Conservation (phyloP, 768 basidiomycete species). For the Saitozyma sp. region DNA sequence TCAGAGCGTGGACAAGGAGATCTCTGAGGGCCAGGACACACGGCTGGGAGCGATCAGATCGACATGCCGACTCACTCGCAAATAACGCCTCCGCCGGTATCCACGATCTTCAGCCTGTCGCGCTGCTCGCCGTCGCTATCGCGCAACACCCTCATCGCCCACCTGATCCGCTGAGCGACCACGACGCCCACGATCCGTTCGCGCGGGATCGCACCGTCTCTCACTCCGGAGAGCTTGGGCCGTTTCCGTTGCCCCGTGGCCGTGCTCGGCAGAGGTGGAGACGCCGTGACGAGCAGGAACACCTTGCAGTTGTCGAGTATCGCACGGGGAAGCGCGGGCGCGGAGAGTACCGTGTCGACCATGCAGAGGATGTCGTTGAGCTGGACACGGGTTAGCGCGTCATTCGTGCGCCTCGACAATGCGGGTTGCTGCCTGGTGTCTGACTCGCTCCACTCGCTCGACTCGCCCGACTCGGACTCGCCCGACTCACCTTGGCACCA, state of each 20-base stretch:
- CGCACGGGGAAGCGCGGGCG: slow-evolving; percentile 38
- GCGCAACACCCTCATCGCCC: slow-evolving; percentile 41
- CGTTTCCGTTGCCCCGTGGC: slow-evolving; percentile 12
- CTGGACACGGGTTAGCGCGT: slow-evolving; percentile 11
- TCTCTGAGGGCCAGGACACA: too few species aligned
- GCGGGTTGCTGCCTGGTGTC: neutral
- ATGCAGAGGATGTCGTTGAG: slow-evolving; percentile 44
- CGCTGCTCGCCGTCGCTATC: slow-evolving; percentile 15
- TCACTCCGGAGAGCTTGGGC: neutral
- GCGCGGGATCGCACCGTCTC: slow-evolving; percentile 5
- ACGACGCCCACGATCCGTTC: slow-evolving; percentile 47
- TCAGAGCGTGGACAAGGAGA: neutral
- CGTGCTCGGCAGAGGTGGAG: slow-evolving; percentile 30
- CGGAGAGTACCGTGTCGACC: slow-evolving; percentile 48
- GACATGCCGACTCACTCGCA: slow-evolving; percentile 41
- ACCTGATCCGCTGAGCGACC: slow-evolving; percentile 47
- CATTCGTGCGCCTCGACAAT: too few species aligned
- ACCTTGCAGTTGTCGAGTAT: slow-evolving; percentile 47
- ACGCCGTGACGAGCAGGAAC: slow-evolving; percentile 46
- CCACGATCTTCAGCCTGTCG: slow-evolving; percentile 13
- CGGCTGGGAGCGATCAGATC: neutral
- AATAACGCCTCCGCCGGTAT: slow-evolving; percentile 36
- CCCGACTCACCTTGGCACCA: slow-evolving; percentile 31
- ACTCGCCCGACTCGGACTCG: neutral
- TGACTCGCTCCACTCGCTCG: neutral